Percentiles rank a stretch among this genome's conserved stretches.
Conservation (phyloP, 805 yeast genomes). For the Priceomyces carsonii region DNA sequence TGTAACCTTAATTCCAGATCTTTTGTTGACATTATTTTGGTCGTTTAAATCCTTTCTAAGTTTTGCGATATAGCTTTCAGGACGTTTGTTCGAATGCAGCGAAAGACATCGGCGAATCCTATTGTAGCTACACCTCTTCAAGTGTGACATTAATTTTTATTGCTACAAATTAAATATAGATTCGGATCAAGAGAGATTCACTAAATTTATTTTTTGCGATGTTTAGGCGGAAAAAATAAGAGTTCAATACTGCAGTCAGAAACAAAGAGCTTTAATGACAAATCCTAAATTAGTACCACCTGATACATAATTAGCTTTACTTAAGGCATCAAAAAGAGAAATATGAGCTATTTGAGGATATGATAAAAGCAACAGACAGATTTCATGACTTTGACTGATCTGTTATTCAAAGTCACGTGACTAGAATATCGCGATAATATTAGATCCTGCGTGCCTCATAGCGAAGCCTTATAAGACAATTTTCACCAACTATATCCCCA, state of each 20-base stretch:
- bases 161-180: no score
- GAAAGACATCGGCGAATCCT: no score
- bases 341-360: neutral
- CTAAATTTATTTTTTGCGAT: no score
- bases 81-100: no score
- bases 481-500: no score
- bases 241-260: no score
- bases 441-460: no score
- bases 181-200: no score
- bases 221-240: no score
- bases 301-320: neutral
- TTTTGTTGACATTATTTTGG: neutral
- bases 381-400: neutral
- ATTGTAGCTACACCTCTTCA: no score
- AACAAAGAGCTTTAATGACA: neutral
- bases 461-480: no score
- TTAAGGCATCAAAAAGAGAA: neutral
- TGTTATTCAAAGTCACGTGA: neutral
- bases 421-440: constrained; percentile 1
- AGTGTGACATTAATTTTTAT: no score
- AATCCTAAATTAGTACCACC: neutral
- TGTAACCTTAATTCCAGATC: neutral
- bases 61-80: neutral
- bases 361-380: neutral
- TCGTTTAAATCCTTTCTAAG: constrained; percentile 3